Evolutionary conservation across 305 asterid genomes (phyloP).

Genomic region (Rubia peregrina): DNA sequence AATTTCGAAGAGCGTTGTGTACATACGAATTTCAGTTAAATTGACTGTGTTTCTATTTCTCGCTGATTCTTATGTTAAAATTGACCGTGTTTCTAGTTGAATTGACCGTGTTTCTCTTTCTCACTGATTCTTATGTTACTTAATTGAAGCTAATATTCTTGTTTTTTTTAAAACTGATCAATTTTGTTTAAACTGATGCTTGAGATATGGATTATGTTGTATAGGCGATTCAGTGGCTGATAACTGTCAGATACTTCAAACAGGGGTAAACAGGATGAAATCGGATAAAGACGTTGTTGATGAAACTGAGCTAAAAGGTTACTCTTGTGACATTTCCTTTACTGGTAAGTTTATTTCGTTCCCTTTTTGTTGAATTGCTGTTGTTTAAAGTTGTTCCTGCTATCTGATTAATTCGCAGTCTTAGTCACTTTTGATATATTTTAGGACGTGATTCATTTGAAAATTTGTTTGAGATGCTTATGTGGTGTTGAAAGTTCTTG

Average conservation of each 20-base stretch:
- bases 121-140: too few species aligned
- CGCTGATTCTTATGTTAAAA: too few species aligned
- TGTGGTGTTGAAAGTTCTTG: too few species aligned
- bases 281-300: conserved; percentile 54
- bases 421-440: background rate
- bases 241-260: conserved; percentile 94
- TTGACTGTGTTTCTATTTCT: too few species aligned
- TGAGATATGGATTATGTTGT: conserved; percentile 20
- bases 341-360: background rate
- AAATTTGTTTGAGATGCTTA: too few species aligned
- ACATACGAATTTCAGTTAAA: too few species aligned
- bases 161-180: too few species aligned
- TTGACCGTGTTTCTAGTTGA: too few species aligned
- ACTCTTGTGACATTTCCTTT: conserved; percentile 54
- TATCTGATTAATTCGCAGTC: background rate
- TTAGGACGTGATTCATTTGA: too few species aligned
- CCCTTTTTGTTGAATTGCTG: background rate
- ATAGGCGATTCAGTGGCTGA: conserved; percentile 86
- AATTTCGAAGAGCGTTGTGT: too few species aligned
- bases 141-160: too few species aligned
- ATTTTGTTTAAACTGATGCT: background rate
- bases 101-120: too few species aligned
- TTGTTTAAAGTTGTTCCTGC: background rate
- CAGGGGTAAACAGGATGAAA: conserved; percentile 78
- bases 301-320: conserved; percentile 43